phyloP scores from a whole-genome alignment of 2,329 filamentous ascomycete species.

The Sporothrix mexicana region DNA sequence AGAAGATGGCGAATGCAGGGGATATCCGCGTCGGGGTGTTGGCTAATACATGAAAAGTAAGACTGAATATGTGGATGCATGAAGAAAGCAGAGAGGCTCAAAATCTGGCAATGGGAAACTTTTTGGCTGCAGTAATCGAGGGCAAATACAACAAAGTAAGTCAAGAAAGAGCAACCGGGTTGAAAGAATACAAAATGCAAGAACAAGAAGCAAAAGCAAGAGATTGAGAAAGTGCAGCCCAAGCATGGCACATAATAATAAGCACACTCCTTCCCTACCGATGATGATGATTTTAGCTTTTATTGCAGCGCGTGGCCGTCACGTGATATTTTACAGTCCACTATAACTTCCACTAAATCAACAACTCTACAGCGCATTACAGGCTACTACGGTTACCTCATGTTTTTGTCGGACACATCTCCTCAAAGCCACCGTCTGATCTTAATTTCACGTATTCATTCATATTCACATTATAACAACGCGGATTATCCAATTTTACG shows the following conservation, averaged over 20 bases:
- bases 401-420: not conserved
- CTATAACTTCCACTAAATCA: not conserved
- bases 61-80: not conserved
- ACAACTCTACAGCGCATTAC: not conserved
- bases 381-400: not conserved
- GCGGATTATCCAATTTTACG: conserved; percentile 44
- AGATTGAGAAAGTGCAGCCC: not conserved
- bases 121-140: not conserved
- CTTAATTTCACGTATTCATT: no score
- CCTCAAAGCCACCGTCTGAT: not conserved
- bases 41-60: no score
- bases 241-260: not conserved
- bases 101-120: not conserved
- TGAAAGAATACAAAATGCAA: no score
- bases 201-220: no score
- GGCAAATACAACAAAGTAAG: not conserved
- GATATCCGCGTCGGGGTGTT: no score
- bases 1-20: not conserved
- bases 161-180: not conserved
- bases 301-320: not conserved
- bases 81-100: not conserved
- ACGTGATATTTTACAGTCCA: not conserved
- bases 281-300: not conserved
- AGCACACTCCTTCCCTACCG: not conserved
- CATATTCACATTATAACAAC: not conserved